Base-by-base conservation (phyloP, 306 rosid genomes). In the Gastrolobium villosum region DNA sequence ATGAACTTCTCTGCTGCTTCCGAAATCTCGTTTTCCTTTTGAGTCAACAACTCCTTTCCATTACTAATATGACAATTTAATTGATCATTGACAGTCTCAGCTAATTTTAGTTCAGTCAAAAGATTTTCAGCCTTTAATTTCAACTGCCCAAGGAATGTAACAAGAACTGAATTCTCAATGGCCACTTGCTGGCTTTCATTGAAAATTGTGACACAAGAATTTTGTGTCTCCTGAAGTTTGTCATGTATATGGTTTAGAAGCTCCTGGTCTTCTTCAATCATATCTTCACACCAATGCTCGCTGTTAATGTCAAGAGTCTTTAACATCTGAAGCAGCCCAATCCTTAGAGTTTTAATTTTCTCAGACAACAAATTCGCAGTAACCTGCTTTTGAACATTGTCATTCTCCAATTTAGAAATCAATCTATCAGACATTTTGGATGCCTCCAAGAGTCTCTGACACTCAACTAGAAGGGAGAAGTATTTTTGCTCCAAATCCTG, bases 81-180 rank as follows among this genome's bases (percentile, higher is more conserved):
- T 41, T 86, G 80, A 53, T 81, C 89, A 75, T 88, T 87, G 81
- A 80, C 82, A 15, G 90, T 84, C 62, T 86, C 84, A 28, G 72
- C 75, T n/a, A 69, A 52, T 13, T 65, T 82, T 60, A 86, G 76
- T 85, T 90, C 94, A 45, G 79, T 87, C 82, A 78, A 70, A 73
- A 83, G 54, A 78, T 72, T 77, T 68, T 76, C 77, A 8, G 65
- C 85, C 67, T 88, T 89, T 30, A 79, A 75, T 74, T 87, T 82
- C 75, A 92, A 64, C 83, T 92, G 97, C 77, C 52, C 86, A 60
- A 90, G 88, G 70, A 90, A 75, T 74, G 88, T 61, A 61, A 84
- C 73, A 83, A 90, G 87, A 87, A 94, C 83, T 6, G 89, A 89
- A 76, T 89, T 92, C 89, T 92, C 94, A 79, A 88, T 82, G 39